A percentile compares a stretch with the other conserved stretches of the same genome.
Conservation (phyloP, 2,329 filamentous ascomycete species). For the Drechmeria coniospora region DNA sequence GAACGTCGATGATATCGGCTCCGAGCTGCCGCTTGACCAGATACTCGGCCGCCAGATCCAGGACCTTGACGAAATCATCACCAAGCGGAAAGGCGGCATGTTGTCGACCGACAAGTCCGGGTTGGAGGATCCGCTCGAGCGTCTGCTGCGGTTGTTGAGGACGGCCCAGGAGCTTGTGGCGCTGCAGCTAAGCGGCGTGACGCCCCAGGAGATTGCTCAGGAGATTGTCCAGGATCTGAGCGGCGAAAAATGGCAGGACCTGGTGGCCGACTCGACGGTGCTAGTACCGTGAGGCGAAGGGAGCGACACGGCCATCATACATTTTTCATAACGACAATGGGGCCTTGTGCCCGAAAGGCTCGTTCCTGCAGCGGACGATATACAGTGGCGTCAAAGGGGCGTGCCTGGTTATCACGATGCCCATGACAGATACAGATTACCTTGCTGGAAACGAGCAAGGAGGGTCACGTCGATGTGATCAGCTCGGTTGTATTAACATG, state of each 20-base stretch:
- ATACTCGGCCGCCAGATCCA: slow-evolving; percentile 14
- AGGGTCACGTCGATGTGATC: no score
- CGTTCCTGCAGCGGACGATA: no score
- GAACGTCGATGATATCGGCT: slow-evolving; percentile 22
- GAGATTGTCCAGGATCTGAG: slow-evolving; percentile 8
- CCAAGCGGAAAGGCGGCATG: slow-evolving; percentile 13
- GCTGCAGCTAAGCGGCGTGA: slow-evolving; percentile 12
- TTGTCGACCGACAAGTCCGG: slow-evolving; percentile 5
- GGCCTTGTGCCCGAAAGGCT: no score
- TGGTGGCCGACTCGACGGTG: slow-evolving; percentile 4
- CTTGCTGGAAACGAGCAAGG: no score
- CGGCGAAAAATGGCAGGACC: slow-evolving; percentile 8
- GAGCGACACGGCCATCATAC: neutral
- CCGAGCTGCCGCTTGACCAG: slow-evolving; percentile 18
- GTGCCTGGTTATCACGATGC: no score
- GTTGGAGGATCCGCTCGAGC: slow-evolving; percentile 16
- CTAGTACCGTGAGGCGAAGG: neutral
- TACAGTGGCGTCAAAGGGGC: no score
- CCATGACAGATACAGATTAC: no score
- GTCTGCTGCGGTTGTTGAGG: slow-evolving; percentile 15
- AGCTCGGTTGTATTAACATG: no score
- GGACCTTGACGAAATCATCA: slow-evolving; percentile 14
- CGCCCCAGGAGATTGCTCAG: slow-evolving; percentile 8
- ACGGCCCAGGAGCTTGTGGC: slow-evolving; percentile 15
- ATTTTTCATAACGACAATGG: neutral